Base-by-base conservation (phyloP, 2,329 filamentous ascomycete genomes). In the Alternaria longipes region DNA sequence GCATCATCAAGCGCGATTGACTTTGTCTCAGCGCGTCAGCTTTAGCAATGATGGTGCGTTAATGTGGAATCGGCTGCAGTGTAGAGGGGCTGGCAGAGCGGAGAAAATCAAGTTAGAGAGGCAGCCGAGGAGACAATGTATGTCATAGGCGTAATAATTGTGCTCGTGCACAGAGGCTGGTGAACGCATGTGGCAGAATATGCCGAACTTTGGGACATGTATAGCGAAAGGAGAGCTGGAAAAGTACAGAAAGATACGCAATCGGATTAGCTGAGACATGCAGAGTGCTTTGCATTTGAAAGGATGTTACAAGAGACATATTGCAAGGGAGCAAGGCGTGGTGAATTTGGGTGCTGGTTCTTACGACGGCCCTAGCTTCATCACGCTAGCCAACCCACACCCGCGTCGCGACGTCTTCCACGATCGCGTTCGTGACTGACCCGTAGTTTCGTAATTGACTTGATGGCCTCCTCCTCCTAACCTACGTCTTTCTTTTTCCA, bases 61-160 rank as follows among this genome's bases (percentile, higher is more conserved):
- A 60, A 65, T 64, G 61, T 65, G 59, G 62, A 65, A 66, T 68
- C 60, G 62, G 56, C 56, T 71, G 71, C 70, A 70, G 69, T 65
- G 63, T 60, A 65, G 71, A 75, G 74, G 74, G 74, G 74, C 71
- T 76, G 74, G 74, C 69, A 70, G 71, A 68, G 71, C 68, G 71
- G 64, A 63, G 63, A 68, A 69, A 69, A 70, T 59, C 63, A 70
- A 72, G 65, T 67, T 64, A 60, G 66, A 64, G 63, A 69, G 51
- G 54, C 58, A 70, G 66, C 69, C 73, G 73, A 71, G 69, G 69
- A 68, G 69, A 67, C 66, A 67, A 69, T 59, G 69, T 62, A 67
- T 66, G 63, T 68, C 65, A 72, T 67, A 68, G 61, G 63, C 58
- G 61, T 67, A 60, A 59, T 64, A 46, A 46, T 65, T 69, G 62